Evolutionary conservation across 2,329 filamentous ascomycete species (phyloP), one percentile per base, ranked within the genome.

Genomic region (Botryotinia calthae): DNA sequence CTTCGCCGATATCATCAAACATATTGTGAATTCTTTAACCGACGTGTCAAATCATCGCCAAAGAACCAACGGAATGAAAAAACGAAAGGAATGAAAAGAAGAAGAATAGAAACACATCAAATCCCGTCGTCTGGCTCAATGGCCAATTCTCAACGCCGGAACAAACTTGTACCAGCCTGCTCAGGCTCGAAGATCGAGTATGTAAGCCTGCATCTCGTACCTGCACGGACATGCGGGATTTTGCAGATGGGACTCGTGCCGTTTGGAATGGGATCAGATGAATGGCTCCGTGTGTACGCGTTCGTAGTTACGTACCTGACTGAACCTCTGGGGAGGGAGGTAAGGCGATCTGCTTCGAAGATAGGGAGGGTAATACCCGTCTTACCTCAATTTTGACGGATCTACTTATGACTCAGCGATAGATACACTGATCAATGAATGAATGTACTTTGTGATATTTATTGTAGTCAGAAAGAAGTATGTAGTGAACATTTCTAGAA

Each of bases 361-460:
- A 59, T 59, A 46, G 4, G 51, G 67, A 46, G 4, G 51, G 67
- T 69, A 44, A 58, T 69, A 37, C 66, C 66, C 51, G 67, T 61
- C 67, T 69, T n/a, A 69, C 54, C 34, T 61, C n/a, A 46, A 42
- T 31, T n/a, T 56, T 0, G 65, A 42, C 20, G 9, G 64, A 56
- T 40, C 34, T 25, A 7, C n/a, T n/a, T 20, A 34, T 58, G 34
- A 44, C 28, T 37, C 37, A 25, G 66, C 48, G 48, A 67, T 8
- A 12, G 34, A 67, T 4, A 12, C 20, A 34, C 65, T 48, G 28
- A 34, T 37, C 18, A 6, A n/a, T 48, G 34, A 34, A 34, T 34
- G 8, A 25, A 34, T 56, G n/a, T 18, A 4, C 25, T 54, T 18
- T 28, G 14, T 18, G 28, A 28, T 18, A 28, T 56, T 28, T 28